Evolutionary conservation across 2,329 filamentous ascomycete species (phyloP).

Genomic region (Aspergillus japonicus): DNA sequence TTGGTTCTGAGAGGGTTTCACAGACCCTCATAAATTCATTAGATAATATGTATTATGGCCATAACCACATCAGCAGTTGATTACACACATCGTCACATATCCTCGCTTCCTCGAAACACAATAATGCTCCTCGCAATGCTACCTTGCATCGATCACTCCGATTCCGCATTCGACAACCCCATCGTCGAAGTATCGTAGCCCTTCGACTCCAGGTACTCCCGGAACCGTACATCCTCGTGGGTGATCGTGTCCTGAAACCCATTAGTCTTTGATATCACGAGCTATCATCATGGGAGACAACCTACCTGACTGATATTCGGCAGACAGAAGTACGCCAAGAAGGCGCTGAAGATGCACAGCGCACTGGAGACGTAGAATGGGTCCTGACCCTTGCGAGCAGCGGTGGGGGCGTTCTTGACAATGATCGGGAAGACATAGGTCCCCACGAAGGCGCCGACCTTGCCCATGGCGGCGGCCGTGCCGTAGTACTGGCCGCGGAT

Average conservation of each 20-base stretch:
- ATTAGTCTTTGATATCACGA: background rate
- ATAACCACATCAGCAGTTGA: too few relatives aligned
- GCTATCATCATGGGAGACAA: background rate
- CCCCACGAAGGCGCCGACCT: constrained; percentile 71
- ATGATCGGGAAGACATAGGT: constrained; percentile 79
- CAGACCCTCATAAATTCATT: too few relatives aligned
- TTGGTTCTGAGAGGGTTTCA: too few relatives aligned
- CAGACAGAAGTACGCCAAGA: constrained; percentile 64
- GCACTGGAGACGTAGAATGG: constrained; percentile 84
- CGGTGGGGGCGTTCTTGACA: constrained; percentile 55
- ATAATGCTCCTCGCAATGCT: too few relatives aligned
- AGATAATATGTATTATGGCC: too few relatives aligned
- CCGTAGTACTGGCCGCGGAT: constrained; percentile 75
- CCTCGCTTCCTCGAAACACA: too few relatives aligned
- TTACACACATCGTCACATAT: too few relatives aligned
- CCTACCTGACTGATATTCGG: constrained; percentile 66
- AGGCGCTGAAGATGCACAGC: constrained; percentile 73
- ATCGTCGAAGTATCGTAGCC: constrained; percentile 71
- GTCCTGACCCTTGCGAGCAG: constrained; percentile 64
- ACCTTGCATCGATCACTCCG: background rate
- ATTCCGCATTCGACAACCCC: constrained; percentile 34
- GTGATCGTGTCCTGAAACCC: constrained; percentile 70
- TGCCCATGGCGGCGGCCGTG: constrained; percentile 48
- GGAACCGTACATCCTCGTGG: constrained; percentile 72
- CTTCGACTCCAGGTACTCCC: constrained; percentile 67